Conservation (phyloP, 257 asterid genomes). For the Solanum ahanhuiri region DNA sequence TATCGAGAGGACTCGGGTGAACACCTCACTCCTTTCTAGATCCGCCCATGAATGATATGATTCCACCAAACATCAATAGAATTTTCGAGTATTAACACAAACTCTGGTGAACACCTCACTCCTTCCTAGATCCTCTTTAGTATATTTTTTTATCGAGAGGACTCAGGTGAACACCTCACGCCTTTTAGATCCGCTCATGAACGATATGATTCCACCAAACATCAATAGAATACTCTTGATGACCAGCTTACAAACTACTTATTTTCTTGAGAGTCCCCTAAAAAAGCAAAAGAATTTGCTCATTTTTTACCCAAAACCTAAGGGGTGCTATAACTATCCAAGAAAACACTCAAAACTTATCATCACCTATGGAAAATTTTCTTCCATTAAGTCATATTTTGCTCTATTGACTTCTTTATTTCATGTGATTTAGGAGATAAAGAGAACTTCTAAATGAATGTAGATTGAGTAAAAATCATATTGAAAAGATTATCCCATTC, state of each 20-base stretch:
- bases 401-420: neutral
- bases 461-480: neutral
- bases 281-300: neutral
- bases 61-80: neutral
- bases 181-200: neutral
- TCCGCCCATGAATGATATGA: neutral
- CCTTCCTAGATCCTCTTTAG: neutral
- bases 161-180: neutral
- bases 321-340: neutral
- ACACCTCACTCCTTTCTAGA: too few relatives aligned
- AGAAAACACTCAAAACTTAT: neutral
- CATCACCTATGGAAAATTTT: neutral
- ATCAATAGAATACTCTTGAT: neutral
- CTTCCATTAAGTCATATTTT: neutral
- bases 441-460: neutral
- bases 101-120: neutral
- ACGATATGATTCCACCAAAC: neutral
- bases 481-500: neutral
- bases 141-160: too few relatives aligned
- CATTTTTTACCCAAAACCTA: neutral
- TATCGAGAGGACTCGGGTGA: too few relatives aligned
- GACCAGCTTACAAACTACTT: neutral
- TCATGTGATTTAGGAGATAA: neutral
- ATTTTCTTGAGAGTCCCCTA: neutral
- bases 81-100: too few relatives aligned